Percentiles rank a stretch among this genome's conserved stretches.
Evolutionary conservation across 2,329 filamentous ascomycete species (phyloP).

Genomic region (Colletotrichum plurivorum): DNA sequence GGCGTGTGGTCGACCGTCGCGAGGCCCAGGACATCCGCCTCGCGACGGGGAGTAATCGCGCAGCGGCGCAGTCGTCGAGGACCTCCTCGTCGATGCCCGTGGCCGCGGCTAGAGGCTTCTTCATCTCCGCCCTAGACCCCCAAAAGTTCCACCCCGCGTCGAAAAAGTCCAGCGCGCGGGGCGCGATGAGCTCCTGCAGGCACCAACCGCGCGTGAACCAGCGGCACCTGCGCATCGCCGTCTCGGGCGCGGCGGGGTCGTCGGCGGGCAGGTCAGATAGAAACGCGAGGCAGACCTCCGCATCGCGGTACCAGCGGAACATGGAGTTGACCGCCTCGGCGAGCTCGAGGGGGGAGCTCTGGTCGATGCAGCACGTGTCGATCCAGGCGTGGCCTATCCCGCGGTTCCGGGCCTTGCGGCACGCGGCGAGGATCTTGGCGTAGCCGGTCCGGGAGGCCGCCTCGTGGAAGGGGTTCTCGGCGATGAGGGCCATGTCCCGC

Average conservation of each 20-base stretch:
- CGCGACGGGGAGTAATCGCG: slow-evolving; percentile 23
- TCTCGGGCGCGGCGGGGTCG: slow-evolving; percentile 35
- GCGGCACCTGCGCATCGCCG: slow-evolving; percentile 1
- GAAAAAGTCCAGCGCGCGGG: neutral
- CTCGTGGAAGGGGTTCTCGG: rapidly evolving
- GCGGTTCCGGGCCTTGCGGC: rapidly evolving
- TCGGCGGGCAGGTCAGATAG: neutral
- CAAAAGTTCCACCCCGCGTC: neutral
- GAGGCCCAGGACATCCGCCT: slow-evolving; percentile 46
- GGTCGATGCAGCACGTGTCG: slow-evolving; percentile 26
- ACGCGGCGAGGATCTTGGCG: neutral
- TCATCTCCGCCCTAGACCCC: rapidly evolving
- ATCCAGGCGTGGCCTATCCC: neutral
- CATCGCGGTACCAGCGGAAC: neutral
- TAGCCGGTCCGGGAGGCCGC: neutral
- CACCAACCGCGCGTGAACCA: neutral
- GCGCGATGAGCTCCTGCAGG: neutral
- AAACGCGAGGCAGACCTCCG: neutral
- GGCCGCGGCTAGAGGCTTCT: neutral
- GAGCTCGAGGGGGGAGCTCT: neutral
- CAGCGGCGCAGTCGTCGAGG: neutral
- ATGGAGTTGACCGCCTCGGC: slow-evolving; percentile 44
- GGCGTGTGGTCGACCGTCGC: slow-evolving; percentile 39
- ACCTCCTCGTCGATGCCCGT: neutral
- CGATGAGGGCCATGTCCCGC: neutral